A percentile compares a stretch with the other conserved stretches of the same genome.
Conservation (phyloP, 1,139 yeast species). For the Blastobotrys persicus region DNA sequence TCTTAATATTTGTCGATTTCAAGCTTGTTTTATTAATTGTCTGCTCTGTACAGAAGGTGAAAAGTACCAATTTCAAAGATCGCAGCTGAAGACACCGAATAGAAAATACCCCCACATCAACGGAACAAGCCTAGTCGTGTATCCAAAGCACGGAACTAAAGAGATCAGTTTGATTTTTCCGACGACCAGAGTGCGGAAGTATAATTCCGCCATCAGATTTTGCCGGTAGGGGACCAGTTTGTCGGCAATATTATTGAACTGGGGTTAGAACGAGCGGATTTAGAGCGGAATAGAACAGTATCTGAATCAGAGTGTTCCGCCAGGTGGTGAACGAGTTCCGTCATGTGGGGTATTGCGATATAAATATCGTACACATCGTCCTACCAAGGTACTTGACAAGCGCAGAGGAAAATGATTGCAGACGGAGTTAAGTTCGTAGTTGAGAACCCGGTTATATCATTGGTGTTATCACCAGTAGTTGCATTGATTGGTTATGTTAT, state of each 20-base stretch:
- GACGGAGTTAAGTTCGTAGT: not conserved
- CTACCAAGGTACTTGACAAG: not conserved
- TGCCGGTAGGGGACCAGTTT: not conserved
- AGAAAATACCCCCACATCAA: too few species aligned
- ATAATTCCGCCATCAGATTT: not conserved
- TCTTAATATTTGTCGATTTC: too few species aligned
- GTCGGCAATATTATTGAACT: too few species aligned
- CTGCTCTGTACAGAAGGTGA: too few species aligned
- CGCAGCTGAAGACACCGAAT: too few species aligned
- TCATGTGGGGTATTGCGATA: not conserved
- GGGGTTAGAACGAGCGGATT: not conserved
- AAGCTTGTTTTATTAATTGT: too few species aligned
- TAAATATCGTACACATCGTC: not conserved
- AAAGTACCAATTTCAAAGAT: too few species aligned
- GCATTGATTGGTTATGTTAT: conserved; percentile 16
- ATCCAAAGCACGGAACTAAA: too few species aligned
- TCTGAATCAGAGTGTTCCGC: not conserved
- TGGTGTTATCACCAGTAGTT: conserved; percentile 3
- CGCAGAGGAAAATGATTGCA: conserved; percentile 1
- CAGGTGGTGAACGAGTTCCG: not conserved
- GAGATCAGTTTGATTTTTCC: too few species aligned
- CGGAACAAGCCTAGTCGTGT: too few species aligned
- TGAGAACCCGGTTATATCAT: conserved; percentile 6
- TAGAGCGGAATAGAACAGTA: not conserved
- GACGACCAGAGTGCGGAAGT: not conserved